Base-by-base conservation (phyloP, 352 stramenopile genomes). In the Pythium guiyangense region DNA sequence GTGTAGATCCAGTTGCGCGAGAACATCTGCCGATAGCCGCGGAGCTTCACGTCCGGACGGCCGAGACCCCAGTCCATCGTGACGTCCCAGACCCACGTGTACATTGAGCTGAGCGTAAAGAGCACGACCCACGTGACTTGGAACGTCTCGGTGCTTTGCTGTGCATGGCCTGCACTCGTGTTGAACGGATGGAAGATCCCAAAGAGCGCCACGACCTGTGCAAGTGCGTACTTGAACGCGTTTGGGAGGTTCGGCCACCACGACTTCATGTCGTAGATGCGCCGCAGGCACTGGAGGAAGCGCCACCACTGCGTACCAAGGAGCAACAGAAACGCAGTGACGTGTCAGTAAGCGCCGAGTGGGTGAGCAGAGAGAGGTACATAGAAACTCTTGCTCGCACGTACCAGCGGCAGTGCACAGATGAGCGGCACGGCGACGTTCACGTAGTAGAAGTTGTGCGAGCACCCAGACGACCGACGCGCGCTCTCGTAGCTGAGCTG, bases 241-340 rank as follows among this genome's bases (percentile, higher is more conserved):
- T 99, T 99, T 2, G 93, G 86, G 15, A 99, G 74, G 63, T 98
- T 95, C 3, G 97, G 96, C 71, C 94, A 98, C 72, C 96, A 96
- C 54, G 96, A 91, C 55, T 95, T 83, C 26, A 94, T 98, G 74
- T 99, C 96, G 49, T 96, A 83, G 57, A 98, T 97, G 54, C 94
- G 82, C 31, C 96, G 85, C 18, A 99, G 69, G 67, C 93, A 99
- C 80, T 99, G 96, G 50, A 98, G 90, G 69, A 99, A 98, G 29
- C 96, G 88, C 70, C 97, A 96, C 88, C 95, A 98, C 50, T 74
- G 34, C 14, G 50, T 43, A 26, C 15, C 2, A 34, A 26, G 48
- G 3, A 46, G 44, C 34, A 37, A 43, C 46, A 5, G 17, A 46
- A 9, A 58, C 44, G 52, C 8, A 42, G 50, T 39, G 31, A 59